Base-by-base conservation (phyloP, 2,329 filamentous ascomycete species). In the Ophiognomonia clavigignenti-juglandacearum region DNA sequence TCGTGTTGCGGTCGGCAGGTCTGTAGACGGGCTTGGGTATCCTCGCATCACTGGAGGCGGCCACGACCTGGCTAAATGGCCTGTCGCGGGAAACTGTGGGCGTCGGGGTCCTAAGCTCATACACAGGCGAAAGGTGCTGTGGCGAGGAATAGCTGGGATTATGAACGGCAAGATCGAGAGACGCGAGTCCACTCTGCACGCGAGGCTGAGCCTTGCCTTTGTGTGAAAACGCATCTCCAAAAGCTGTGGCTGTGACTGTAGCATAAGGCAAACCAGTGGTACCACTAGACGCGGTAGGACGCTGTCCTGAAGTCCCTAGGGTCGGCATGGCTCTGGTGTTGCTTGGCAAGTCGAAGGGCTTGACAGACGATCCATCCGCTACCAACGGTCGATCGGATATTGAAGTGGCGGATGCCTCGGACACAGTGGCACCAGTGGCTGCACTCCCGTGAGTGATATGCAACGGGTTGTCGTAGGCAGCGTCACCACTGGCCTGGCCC, bases 61-160 rank as follows among this genome's bases (percentile, higher is more conserved):
- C 56, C n/a, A 23, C 42, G 4, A n/a, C 18, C 20, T 29, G 52
- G 53, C 8, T 37, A 22, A 26, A 56, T 39, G 39, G 50, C 38
- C 20, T 49, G 18, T 49, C 48, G 45, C 83, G 73, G 46, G 69
- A 68, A 11, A 75, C 70, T 3, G 75, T 85, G 2, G 86, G 85
- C 2, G 86, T 88, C 3, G 85, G 83, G 0, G 83, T 85, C n/a
- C 77, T 74, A 6, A 78, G 77, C 65, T 90, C 86, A 45, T 85
- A 85, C 1, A 90, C 86, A 0, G 86, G 86, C 0, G 86, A 90
- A 2, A 91, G 71, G 54, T 74, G 75, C 35, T 73, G 70, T 41
- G 70, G 59, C 8, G 78, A 75, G 8, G 67, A 63, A 4, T 66
- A 62, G 10, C 69, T 55, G 18, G 66, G 65, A 26, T 73, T 71